Base-by-base conservation (phyloP, 2,329 filamentous ascomycete species). In the Fonsecaea nubica region DNA sequence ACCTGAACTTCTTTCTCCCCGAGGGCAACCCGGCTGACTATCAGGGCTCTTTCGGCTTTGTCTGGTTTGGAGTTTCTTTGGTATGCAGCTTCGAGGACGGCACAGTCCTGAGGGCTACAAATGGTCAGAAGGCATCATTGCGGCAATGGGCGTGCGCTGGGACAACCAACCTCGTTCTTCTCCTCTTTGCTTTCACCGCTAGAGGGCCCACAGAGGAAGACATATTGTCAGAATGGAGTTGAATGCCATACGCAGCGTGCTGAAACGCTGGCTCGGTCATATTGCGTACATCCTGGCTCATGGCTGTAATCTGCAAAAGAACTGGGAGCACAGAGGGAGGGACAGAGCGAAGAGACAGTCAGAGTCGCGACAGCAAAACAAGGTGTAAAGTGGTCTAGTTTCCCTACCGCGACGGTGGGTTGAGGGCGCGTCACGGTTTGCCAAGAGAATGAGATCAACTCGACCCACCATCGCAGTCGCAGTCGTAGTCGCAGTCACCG, bases 1-100 rank as follows among this genome's bases (percentile, higher is more conserved):
- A 97, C 94, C 88, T 97, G 94, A 42, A 97, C 92, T 82, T 97
- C 93, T 79, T 97, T 97, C 81, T 97, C 93, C 72, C 92, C 94
- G 70, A 98, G 85, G 30, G 92, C 90, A 68, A 97, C 93, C 79
- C 89, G 91, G 80, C 87, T 87, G 67, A 96, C 92, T 70, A 98
- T 93, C 65, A 90, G 89, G 55, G 92, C 85, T 80, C 94, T 92
- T 78, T 92, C 90, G 63, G 89, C 86, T 80, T 96, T 97, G 81
- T 97, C 93, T 38, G 94, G 94, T 79, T 97, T 97, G 6, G 92
- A 87, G 77, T 97, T 96, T 69, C 84, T 86, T 73, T 87, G 85
- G 76, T 96, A 97, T 66, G 94, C 92, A 40, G 90, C 86, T 79
- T 97, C 94, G 67, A 97, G 88, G 61, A 96, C 87, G 60, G 89